Evolutionary conservation across 805 yeast species (phyloP), one percentile per base, ranked within the genome.

Genomic region (Schwanniomyces sp.): DNA sequence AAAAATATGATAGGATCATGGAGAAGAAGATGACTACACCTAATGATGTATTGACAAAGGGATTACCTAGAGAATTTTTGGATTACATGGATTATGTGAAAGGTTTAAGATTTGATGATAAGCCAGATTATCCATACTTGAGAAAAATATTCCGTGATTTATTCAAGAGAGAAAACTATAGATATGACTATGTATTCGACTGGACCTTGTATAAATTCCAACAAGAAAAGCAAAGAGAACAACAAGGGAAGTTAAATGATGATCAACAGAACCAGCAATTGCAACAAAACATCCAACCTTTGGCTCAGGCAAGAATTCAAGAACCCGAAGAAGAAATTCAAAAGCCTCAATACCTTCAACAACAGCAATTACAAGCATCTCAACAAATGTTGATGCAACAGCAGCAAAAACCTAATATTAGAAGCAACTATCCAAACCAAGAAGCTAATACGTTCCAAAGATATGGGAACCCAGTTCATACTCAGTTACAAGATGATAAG

Each of bases 1-100:
- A 92, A 69, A 92, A 94, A 71, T 92, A 92, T 70, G 97, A 92
- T 72, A 81, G 97, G 52, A 94, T 92, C 59, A 85, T 92, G 84
- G 97, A 92, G 66, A 89, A 88, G 76, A 92, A 92, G 69, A 83
- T 91, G 82, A 83, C 95, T 43, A 89, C 96, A 7, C 86, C 96
- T 24, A 81, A 91, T 36, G 94, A 88, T 61, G 80, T 84, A 11
- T 79, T 92, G 58, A 91, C 97, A 53, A 83, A 89, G 61, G 98
- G 98, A 7, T 79, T 94, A 57, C 99, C 99, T 17, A 77, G 79
- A 43, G 97, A 92, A 71, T 92, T 92, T 66, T 83, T 86, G 54
- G 85, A 87, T 58, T 92, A 91, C 67, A 78, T 92, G 78, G 82
- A 85, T 58, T 94, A 94, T 66, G 87, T 94, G 49, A 88, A 94